Conservation (phyloP, 1,284 basidiomycete genomes). For the Marasmius sp. region DNA sequence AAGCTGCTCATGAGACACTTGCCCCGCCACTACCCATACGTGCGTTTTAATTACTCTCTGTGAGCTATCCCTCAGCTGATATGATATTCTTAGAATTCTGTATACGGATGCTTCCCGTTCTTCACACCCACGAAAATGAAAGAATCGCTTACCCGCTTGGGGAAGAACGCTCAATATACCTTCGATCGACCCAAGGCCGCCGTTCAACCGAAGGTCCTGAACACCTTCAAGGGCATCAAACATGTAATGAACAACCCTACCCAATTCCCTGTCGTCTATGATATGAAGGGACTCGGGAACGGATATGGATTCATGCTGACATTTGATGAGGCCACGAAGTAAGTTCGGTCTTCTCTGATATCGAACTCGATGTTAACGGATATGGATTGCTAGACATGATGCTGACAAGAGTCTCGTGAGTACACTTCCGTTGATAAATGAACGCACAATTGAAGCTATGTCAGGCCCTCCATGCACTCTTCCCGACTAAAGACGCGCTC, state of each 20-base stretch:
- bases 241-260: conserved; percentile 38
- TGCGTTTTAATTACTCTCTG: conserved; percentile 16
- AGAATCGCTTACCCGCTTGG: conserved; percentile 38
- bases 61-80: conserved; percentile 22
- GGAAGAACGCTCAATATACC: conserved; percentile 40
- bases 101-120: conserved; percentile 53
- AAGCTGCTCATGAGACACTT: conserved; percentile 49
- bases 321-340: conserved; percentile 30
- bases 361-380: background rate
- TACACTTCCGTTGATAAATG: background rate
- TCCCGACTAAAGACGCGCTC: conserved; percentile 33
- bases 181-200: conserved; percentile 35
- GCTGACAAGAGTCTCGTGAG: conserved; percentile 21
- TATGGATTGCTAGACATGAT: conserved; percentile 17
- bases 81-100: conserved; percentile 35
- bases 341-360: conserved; percentile 4
- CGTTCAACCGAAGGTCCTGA: conserved; percentile 37
- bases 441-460: background rate
- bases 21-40: conserved; percentile 45
- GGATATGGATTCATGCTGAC: conserved; percentile 32
- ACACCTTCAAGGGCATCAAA: conserved; percentile 41
- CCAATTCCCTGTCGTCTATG: conserved; percentile 38
- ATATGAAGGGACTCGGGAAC: conserved; percentile 23
- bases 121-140: conserved; percentile 49
- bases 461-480: conserved; percentile 30